phyloP scores from a whole-genome alignment of 345 rosid genomes.

The Salix exigua region DNA sequence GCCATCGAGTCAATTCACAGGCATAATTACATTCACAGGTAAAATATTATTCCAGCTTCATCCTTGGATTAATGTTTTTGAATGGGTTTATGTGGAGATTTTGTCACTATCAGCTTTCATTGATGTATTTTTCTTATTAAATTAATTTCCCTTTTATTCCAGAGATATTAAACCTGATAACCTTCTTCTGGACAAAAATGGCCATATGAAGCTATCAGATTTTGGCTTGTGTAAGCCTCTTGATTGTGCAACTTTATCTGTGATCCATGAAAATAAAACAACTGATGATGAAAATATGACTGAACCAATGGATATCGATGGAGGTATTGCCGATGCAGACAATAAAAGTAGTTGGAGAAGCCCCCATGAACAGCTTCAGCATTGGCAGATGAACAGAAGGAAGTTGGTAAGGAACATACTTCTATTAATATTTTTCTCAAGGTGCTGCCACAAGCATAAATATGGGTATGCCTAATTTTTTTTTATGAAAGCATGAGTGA shows the following conservation, averaged over 20 bases:
- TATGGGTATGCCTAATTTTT: not conserved
- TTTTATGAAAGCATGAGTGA: not conserved
- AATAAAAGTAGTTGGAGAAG: constrained; percentile 79
- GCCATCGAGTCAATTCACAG: constrained; percentile 96
- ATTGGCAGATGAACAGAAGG: constrained; percentile 98
- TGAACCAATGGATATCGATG: constrained; percentile 89
- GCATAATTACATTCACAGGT: constrained; percentile 94
- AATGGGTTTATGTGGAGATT: not conserved
- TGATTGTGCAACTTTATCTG: constrained; percentile 74
- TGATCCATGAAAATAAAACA: constrained; percentile 71
- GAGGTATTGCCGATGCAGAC: constrained; percentile 67
- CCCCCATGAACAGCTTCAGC: constrained; percentile 91
- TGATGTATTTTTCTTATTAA: constrained; percentile 12
- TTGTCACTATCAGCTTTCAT: not conserved
- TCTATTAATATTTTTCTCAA: not conserved
- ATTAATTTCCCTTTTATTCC: constrained; percentile 22
- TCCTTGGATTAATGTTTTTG: constrained; percentile 1
- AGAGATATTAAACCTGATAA: constrained; percentile 98
- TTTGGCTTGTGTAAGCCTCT: constrained; percentile 98
- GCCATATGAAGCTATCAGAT: constrained; percentile 97
- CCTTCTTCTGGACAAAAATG: constrained; percentile 88
- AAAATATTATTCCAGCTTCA: constrained; percentile 3
- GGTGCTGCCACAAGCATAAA: no score
- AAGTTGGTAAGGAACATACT: constrained; percentile 54
- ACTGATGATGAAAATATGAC: constrained; percentile 56